A percentile compares a stretch with the other conserved stretches of the same genome.
Evolutionary conservation across 768 basidiomycete genomes (phyloP).

Genomic region (Lyophyllum atratum): DNA sequence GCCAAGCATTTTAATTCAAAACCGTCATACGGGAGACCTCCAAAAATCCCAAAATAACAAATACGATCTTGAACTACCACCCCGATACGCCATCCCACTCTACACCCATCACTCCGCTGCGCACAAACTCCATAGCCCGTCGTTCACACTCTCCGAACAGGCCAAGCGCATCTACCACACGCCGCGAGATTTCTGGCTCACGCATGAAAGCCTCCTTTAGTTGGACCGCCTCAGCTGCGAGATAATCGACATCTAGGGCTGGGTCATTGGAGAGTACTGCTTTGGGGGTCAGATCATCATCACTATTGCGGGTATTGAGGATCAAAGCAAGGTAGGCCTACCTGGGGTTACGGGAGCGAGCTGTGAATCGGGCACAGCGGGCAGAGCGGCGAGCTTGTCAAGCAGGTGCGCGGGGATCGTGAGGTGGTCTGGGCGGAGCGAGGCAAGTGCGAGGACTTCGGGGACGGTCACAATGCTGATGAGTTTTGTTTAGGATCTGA

Average conservation of each 20-base stretch:
- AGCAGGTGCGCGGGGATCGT: constrained; percentile 44
- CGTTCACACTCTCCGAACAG: constrained; percentile 46
- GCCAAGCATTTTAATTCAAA: too few species aligned
- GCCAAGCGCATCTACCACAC: constrained; percentile 44
- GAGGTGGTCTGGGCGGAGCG: constrained; percentile 42
- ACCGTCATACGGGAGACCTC: too few species aligned
- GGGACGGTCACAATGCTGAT: constrained; percentile 39
- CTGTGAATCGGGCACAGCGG: constrained; percentile 18
- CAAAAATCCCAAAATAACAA: not conserved
- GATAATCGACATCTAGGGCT: constrained; percentile 29
- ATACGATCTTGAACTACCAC: constrained; percentile 1
- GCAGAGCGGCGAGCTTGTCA: constrained; percentile 33
- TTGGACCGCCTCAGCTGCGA: constrained; percentile 32
- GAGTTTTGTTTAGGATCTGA: not conserved
- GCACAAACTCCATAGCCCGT: constrained; percentile 34
- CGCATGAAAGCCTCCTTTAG: constrained; percentile 36
- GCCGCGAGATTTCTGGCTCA: constrained; percentile 41
- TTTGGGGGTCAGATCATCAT: not conserved
- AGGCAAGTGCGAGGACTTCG: constrained; percentile 44
- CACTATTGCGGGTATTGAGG: not conserved
- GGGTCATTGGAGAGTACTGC: not conserved
- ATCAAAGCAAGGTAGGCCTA: not conserved
- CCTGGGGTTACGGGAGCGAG: not conserved
- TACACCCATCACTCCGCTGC: constrained; percentile 5
- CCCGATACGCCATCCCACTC: constrained; percentile 6